phyloP scores from a whole-genome alignment of 2,329 filamentous ascomycete genomes.

The Arthrobotrys sphaeroides region DNA sequence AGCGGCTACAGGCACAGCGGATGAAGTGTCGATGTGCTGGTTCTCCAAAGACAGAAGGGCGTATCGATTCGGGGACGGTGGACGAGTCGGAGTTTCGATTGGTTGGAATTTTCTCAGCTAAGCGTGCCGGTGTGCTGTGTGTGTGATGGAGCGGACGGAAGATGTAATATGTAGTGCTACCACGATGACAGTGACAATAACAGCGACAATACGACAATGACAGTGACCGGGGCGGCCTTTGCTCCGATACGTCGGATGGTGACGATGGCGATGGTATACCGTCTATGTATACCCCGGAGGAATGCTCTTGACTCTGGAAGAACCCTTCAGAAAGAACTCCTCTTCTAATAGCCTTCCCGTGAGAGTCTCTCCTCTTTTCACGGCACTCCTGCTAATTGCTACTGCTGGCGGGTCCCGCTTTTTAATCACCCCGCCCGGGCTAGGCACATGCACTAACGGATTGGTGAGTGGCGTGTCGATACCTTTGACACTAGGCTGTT shows the following conservation, averaged over 20 bases:
- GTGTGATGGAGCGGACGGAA: constrained; percentile 3
- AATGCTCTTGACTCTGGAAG: constrained; percentile 9
- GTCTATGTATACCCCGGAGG: neutral
- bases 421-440: constrained; percentile 53
- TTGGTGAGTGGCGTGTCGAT: constrained; percentile 42
- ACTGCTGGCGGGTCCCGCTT: constrained; percentile 47
- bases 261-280: neutral
- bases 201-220: constrained; percentile 1
- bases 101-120: constrained; percentile 38
- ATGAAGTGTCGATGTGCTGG: constrained; percentile 54
- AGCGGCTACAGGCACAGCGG: constrained; percentile 19
- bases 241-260: neutral
- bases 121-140: too few relatives aligned
- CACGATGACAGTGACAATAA: neutral
- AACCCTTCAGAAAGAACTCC: neutral
- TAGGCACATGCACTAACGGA: constrained; percentile 51
- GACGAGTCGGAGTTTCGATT: constrained; percentile 44
- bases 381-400: constrained; percentile 18
- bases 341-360: constrained; percentile 11
- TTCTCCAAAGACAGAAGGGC: constrained; percentile 16
- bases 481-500: constrained; percentile 16
- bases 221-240: constrained; percentile 6
- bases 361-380: constrained; percentile 19
- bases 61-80: constrained; percentile 17
- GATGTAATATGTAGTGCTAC: neutral